A percentile compares a stretch with the other conserved stretches of the same genome.
These are phyloP conservation scores for Eugenia klotzschiana DNA, from an alignment of 441 rosid species.

Conservation along the genomic window DNA sequence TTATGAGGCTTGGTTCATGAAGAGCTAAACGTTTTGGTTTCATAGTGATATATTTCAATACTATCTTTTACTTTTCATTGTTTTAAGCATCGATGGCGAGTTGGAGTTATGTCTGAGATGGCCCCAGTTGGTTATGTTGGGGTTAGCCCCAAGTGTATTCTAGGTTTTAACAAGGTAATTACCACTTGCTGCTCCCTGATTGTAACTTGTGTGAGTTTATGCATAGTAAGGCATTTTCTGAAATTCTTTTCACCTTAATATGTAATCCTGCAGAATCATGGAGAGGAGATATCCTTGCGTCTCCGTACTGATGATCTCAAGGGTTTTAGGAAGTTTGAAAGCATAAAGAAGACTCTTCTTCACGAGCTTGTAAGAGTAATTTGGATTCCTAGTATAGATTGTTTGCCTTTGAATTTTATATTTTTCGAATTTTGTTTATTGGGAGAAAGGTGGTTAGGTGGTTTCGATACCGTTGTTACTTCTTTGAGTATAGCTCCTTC, in stretches of 20 bases:
- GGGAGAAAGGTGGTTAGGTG: not conserved
- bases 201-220: not conserved
- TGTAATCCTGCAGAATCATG: slow-evolving; percentile 53
- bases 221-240: not conserved
- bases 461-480: not conserved
- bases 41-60: not conserved
- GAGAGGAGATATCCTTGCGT: slow-evolving; percentile 94
- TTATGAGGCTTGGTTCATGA: not conserved
- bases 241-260: not conserved
- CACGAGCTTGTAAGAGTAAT: slow-evolving; percentile 73
- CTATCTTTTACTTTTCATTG: slow-evolving; percentile 2
- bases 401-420: not conserved
- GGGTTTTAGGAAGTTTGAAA: slow-evolving; percentile 85
- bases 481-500: not conserved
- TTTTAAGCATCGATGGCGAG: slow-evolving; percentile 74
- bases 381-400: not conserved
- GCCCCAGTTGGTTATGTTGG: slow-evolving; percentile 99
- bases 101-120: slow-evolving; percentile 87
- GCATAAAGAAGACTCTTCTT: slow-evolving; percentile 79
- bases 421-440: not conserved
- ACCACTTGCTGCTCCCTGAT: not conserved
- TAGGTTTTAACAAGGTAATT: slow-evolving; percentile 81
- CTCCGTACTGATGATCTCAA: slow-evolving; percentile 93
- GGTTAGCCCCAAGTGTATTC: slow-evolving; percentile 68
- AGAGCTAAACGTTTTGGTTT: not conserved